Base-by-base conservation (phyloP, 306 rosid species). In the Cucumis sativus region DNA sequence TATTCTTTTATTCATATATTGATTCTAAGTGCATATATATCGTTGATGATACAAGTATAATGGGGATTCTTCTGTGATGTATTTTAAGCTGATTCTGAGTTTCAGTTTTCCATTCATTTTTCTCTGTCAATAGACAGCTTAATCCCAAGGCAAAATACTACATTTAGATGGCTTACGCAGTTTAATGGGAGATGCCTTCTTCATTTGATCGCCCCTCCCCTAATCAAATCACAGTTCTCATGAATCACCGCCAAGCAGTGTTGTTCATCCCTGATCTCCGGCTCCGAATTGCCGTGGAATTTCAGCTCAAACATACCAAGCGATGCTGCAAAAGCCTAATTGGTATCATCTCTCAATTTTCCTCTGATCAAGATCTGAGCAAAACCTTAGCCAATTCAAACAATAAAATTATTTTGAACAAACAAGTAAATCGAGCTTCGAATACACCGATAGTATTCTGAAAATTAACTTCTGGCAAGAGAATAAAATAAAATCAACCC, bases 1-100 rank as follows among this genome's bases (percentile, higher is more conserved):
- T 51, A 71, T 71, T 71, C 76, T 49, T 71, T 71, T 28, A 28
- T 71, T 71, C 76, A 71, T 45, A 70, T 41, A 70, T 45, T 70
- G 40, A 45, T 71, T 71, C 23, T 52, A 71, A 23, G 40, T 71
- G 59, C 21, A 25, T 71, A 37, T 47, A 23, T 47, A 51, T 23
- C 23, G 12, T 20, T 39, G 71, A 20, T 69, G 55, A 49, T 49
- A 71, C 60, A 1, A 23, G 21, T 49, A 71, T 45, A 8, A 6
- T 47, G n/a, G 13, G 13, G 3, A 28, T 3, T 28, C 33, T 47
- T 71, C 37, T 12, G 39, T 45, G 16, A 69, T 69, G 39, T 13
- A 7, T 18, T 41, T 69, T 13, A 45, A 69, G 58, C 54, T 71
- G 55, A 71, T 71, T 71, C 15, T 7, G 76, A 23, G 60, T 25